phyloP scores from a whole-genome alignment of 352 stramenopile species.

The Globisporangium parvum region DNA sequence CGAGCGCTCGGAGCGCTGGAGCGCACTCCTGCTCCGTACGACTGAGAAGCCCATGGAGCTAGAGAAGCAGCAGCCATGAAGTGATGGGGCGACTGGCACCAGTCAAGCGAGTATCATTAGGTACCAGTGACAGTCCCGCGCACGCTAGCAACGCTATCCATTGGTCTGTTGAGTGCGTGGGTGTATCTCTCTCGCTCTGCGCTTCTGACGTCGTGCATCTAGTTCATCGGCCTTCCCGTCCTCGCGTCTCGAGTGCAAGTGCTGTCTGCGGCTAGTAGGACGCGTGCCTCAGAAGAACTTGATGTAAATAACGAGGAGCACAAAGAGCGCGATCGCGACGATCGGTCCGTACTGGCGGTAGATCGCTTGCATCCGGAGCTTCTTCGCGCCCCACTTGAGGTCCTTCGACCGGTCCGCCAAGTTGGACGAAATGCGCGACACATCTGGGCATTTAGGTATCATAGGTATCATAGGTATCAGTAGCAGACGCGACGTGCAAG shows the following conservation, averaged over 20 bases:
- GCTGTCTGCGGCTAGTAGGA: no score
- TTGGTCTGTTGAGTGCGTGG: background rate
- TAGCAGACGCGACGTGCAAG: no score
- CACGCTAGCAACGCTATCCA: background rate
- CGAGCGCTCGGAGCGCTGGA: slow-evolving; percentile 1
- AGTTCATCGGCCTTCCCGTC: no score
- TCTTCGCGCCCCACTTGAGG: slow-evolving; percentile 97
- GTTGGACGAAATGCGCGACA: slow-evolving; percentile 87
- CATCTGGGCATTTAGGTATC: slow-evolving; percentile 30
- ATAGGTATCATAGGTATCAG: no score
- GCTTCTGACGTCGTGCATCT: no score
- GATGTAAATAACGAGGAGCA: slow-evolving; percentile 88
- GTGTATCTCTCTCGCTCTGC: no score
- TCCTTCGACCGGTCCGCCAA: slow-evolving; percentile 93
- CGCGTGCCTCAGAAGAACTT: slow-evolving; percentile 75
- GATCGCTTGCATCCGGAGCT: slow-evolving; percentile 86
- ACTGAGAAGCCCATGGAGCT: background rate
- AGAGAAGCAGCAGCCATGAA: background rate
- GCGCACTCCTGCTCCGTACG: background rate
- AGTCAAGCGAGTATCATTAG: background rate
- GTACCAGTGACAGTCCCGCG: background rate
- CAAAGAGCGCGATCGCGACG: slow-evolving; percentile 72
- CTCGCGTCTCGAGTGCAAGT: no score
- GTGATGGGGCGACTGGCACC: background rate
- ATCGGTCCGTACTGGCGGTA: slow-evolving; percentile 86